Evolutionary conservation across 2,329 filamentous ascomycete species (phyloP).

Genomic region (Fusarium sp.): DNA sequence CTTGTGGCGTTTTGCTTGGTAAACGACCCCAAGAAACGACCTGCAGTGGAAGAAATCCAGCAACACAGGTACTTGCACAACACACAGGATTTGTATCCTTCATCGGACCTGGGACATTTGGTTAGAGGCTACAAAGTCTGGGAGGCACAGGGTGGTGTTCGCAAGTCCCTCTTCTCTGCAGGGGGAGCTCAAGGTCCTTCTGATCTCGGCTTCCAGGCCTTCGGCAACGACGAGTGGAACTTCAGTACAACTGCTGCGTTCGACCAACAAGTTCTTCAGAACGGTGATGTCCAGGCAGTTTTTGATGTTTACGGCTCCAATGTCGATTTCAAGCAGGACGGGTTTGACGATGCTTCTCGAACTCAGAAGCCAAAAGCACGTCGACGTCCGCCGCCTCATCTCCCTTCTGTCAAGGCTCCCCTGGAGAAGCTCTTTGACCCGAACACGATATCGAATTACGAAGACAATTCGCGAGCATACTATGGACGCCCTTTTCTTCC

Average conservation of each 20-base stretch:
- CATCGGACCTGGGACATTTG: conserved; percentile 72
- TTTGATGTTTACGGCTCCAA: conserved; percentile 71
- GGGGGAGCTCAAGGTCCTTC: conserved; percentile 69
- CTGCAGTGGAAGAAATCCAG: conserved; percentile 77
- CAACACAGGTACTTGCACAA: conserved; percentile 77
- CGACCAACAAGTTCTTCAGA: conserved; percentile 68
- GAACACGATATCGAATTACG: conserved; percentile 74
- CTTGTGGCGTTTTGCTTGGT: conserved; percentile 81
- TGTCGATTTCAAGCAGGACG: conserved; percentile 65
- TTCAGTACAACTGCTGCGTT: conserved; percentile 76
- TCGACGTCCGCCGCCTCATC: conserved; percentile 68
- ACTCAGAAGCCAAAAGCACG: conserved; percentile 67
- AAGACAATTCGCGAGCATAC: conserved; percentile 72
- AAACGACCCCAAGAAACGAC: conserved; percentile 75
- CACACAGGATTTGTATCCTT: conserved; percentile 73
- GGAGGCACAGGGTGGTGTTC: conserved; percentile 79
- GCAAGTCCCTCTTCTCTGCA: conserved; percentile 73
- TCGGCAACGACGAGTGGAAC: conserved; percentile 74
- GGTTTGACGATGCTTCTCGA: conserved; percentile 65
- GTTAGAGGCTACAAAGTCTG: conserved; percentile 80
- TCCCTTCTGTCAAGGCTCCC: conserved; percentile 70
- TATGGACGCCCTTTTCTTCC: conserved; percentile 65
- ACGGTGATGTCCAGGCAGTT: conserved; percentile 69
- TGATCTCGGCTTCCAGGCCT: conserved; percentile 59
- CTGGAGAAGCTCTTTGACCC: conserved; percentile 76